These are phyloP conservation scores for Candida argentea DNA, from an alignment of 805 yeast genomes.

Conservation along the genomic window DNA sequence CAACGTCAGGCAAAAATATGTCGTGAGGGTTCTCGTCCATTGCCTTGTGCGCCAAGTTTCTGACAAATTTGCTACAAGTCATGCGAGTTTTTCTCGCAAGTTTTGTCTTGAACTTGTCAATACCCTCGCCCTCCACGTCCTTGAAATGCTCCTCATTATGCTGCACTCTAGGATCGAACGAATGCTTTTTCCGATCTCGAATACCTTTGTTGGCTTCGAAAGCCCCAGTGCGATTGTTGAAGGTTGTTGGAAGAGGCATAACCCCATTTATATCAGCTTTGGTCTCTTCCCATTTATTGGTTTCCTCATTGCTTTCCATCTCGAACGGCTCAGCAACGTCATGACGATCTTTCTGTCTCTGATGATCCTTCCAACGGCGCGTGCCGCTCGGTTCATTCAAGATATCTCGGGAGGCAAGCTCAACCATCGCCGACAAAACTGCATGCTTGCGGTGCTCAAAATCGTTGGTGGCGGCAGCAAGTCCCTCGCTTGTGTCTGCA, in stretches of 20 bases:
- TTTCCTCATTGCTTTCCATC: too few relatives aligned
- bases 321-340: constrained; percentile 4
- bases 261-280: constrained; percentile 16
- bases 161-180: constrained; percentile 74
- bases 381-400: constrained; percentile 42
- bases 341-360: constrained; percentile 7
- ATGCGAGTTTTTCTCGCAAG: constrained; percentile 40
- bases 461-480: constrained; percentile 34
- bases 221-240: constrained; percentile 77
- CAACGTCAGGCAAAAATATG: constrained; percentile 43
- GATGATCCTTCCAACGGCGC: constrained; percentile 31
- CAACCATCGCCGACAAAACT: constrained; percentile 59
- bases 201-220: constrained; percentile 71
- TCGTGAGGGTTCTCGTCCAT: constrained; percentile 23
- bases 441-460: constrained; percentile 23
- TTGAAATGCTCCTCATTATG: constrained; percentile 51
- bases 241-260: constrained; percentile 42
- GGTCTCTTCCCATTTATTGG: too few relatives aligned
- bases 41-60: constrained; percentile 43
- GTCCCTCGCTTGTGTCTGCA: constrained; percentile 33
- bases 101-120: constrained; percentile 47
- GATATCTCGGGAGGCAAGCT: constrained; percentile 62
- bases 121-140: constrained; percentile 73
- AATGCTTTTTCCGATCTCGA: constrained; percentile 69
- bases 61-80: constrained; percentile 45